phyloP scores from a whole-genome alignment of 495 filamentous ascomycete species.

The Tuber indicum region DNA sequence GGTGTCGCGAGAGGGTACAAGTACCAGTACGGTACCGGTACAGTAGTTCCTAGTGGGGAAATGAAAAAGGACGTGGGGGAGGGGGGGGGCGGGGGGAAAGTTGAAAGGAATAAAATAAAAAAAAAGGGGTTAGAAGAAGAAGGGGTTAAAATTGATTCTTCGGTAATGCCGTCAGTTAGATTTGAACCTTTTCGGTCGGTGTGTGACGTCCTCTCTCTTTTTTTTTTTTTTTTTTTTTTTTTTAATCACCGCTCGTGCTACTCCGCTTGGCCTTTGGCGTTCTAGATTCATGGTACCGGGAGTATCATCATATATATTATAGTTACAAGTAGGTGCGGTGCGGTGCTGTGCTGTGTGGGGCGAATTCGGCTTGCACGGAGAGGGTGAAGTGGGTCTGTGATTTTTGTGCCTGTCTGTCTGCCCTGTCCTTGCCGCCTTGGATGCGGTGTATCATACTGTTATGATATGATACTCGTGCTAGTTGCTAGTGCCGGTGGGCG shows the following conservation, averaged over 20 bases:
- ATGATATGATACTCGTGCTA: too few relatives aligned
- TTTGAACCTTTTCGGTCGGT: background rate
- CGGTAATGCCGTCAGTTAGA: background rate
- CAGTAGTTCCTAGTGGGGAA: background rate
- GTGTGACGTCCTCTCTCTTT: too few relatives aligned
- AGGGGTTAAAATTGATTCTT: background rate
- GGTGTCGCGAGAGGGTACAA: background rate
- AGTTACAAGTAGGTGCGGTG: background rate
- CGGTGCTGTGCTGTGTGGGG: background rate
- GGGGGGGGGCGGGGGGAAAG: background rate
- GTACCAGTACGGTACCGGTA: too few relatives aligned
- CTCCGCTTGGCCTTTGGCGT: slow-evolving; percentile 1
- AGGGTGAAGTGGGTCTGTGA: background rate
- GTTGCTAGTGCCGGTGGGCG: too few relatives aligned
- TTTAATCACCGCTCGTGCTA: background rate
- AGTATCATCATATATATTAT: background rate
- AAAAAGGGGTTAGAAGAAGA: background rate
- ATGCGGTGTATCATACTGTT: background rate
- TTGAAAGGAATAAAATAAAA: too few relatives aligned
- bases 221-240: background rate
- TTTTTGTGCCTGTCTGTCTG: background rate
- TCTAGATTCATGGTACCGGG: slow-evolving; percentile 6
- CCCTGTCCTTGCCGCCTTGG: background rate
- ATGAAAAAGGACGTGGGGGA: background rate
- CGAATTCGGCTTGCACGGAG: background rate